phyloP scores from a whole-genome alignment of 2,329 filamentous ascomycete species.

The Venturia oleaginea region DNA sequence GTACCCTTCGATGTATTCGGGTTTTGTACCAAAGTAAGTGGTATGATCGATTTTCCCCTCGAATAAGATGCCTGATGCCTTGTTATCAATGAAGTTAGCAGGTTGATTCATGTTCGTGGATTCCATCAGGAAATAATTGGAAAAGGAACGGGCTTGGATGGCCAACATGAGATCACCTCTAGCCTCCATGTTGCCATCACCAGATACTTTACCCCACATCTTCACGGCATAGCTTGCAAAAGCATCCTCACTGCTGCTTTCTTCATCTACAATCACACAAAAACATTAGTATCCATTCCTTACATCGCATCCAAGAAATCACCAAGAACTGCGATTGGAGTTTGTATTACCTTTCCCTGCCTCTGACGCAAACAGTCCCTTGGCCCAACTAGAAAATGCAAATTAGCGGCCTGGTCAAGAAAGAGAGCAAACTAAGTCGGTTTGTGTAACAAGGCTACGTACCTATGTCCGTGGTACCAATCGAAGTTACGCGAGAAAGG shows the following conservation, averaged over 20 bases:
- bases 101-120: slow-evolving; percentile 64
- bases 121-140: slow-evolving; percentile 74
- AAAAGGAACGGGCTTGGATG: slow-evolving; percentile 63
- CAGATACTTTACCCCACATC: slow-evolving; percentile 79
- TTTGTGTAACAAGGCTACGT: not conserved
- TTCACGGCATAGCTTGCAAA: slow-evolving; percentile 83
- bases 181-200: slow-evolving; percentile 71
- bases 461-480: slow-evolving; percentile 77
- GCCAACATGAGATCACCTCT: slow-evolving; percentile 75
- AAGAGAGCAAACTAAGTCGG: not conserved
- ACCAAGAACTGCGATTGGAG: not conserved
- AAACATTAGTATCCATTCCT: not conserved
- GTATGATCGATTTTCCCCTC: slow-evolving; percentile 94
- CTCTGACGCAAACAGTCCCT: slow-evolving; percentile 58
- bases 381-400: slow-evolving; percentile 63
- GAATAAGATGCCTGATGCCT: slow-evolving; percentile 63
- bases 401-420: not conserved
- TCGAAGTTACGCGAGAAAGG: slow-evolving; percentile 80
- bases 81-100: slow-evolving; percentile 67
- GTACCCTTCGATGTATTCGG: slow-evolving; percentile 35
- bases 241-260: slow-evolving; percentile 82
- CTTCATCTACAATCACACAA: slow-evolving; percentile 46
- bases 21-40: slow-evolving; percentile 32
- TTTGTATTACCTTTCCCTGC: slow-evolving; percentile 52
- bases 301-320: not conserved